Conservation (phyloP, 345 rosid species). For the Gossypium sturtianum region DNA sequence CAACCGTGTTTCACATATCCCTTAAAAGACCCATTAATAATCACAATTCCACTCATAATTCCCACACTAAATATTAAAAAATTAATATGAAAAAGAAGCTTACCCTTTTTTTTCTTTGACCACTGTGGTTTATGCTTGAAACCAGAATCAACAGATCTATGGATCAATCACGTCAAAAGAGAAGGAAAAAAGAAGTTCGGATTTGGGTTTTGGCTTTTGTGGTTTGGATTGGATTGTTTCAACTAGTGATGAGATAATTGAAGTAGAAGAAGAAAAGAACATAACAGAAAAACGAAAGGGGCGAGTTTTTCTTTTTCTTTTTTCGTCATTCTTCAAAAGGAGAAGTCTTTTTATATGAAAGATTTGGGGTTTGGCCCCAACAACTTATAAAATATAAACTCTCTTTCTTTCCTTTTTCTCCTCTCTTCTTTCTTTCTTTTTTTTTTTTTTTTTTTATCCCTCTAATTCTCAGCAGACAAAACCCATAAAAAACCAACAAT, state of each 20-base stretch:
- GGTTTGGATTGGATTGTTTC: conserved; percentile 1
- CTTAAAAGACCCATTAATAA: conserved; percentile 12
- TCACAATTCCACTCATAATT: conserved; percentile 10
- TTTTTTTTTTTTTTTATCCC: conserved; percentile 5
- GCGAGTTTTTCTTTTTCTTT: neutral
- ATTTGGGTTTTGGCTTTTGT: conserved; percentile 9
- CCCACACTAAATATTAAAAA: conserved; percentile 1
- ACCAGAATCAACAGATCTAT: conserved; percentile 43
- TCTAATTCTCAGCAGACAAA: conserved; percentile 43
- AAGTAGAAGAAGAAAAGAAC: conserved; percentile 11
- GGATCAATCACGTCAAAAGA: conserved; percentile 33
- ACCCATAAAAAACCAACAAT: conserved; percentile 64
- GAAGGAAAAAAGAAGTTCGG: neutral
- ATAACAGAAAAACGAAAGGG: conserved; percentile 9
- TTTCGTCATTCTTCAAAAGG: neutral
- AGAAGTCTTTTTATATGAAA: conserved; percentile 10
- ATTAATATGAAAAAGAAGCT: conserved; percentile 9
- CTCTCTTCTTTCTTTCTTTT: neutral
- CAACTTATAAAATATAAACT: neutral
- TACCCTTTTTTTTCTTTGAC: conserved; percentile 27
- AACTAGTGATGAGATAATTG: conserved; percentile 7
- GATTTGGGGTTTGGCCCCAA: conserved; percentile 16
- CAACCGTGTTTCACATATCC: neutral
- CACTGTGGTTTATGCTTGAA: conserved; percentile 3
- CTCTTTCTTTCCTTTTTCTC: conserved; percentile 14